These are phyloP conservation scores for Exserohilum turcica DNA, from an alignment of 2,329 filamentous ascomycete genomes.

Conservation along the genomic window DNA sequence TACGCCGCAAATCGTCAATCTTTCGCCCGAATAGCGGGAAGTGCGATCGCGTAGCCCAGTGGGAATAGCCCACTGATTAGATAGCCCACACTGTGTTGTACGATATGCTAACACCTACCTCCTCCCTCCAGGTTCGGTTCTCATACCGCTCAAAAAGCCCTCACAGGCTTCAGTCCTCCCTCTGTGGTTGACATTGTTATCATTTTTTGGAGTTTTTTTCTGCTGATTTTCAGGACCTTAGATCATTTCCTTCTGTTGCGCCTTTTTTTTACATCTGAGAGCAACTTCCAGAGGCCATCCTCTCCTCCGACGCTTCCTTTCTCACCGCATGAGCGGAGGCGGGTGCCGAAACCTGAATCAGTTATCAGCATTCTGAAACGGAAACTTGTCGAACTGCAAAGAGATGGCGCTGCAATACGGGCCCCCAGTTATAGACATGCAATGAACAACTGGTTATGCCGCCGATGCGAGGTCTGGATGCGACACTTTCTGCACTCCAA, in stretches of 20 bases:
- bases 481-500: not conserved
- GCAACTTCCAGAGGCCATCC: not conserved
- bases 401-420: no score
- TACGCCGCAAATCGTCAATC: not conserved
- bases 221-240: not conserved
- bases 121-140: no score
- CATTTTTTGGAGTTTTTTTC: not conserved
- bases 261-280: not conserved
- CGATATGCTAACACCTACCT: not conserved
- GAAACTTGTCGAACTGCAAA: no score
- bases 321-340: no score
- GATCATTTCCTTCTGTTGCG: not conserved
- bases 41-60: not conserved
- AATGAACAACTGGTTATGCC: not conserved
- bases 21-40: not conserved
- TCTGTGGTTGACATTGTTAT: no score
- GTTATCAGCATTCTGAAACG: not conserved
- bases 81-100: not conserved
- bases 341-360: not conserved
- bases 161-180: no score
- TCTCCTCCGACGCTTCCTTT: not conserved
- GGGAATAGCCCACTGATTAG: not conserved
- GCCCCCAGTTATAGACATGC: not conserved
- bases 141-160: no score
- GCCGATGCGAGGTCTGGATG: not conserved